Evolutionary conservation across 2,329 filamentous ascomycete genomes (phyloP).

Genomic region (Hypocreales sp.): DNA sequence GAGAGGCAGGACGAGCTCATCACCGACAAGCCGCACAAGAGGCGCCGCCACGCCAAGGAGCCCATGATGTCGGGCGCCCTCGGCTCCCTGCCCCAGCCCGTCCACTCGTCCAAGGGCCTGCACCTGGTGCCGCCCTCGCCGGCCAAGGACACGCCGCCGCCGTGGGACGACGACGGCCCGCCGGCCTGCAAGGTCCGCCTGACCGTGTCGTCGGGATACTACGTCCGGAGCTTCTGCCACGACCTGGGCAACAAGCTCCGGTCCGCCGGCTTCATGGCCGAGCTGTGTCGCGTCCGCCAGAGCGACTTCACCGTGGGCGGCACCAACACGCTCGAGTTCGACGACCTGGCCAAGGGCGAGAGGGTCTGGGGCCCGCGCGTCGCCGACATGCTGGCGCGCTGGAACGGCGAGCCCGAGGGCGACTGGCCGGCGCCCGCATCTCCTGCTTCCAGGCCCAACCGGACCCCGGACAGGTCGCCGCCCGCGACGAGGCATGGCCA

Average conservation of each 20-base stretch:
- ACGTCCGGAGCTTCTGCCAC: slow-evolving; percentile 85
- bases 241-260: slow-evolving; percentile 73
- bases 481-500: slow-evolving; percentile 3
- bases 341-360: slow-evolving; percentile 62
- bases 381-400: slow-evolving; percentile 25
- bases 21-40: slow-evolving; percentile 27
- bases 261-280: slow-evolving; percentile 75
- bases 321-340: slow-evolving; percentile 61
- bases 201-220: slow-evolving; percentile 92
- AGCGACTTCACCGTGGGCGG: slow-evolving; percentile 60
- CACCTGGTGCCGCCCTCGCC: slow-evolving; percentile 36
- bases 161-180: slow-evolving; percentile 46
- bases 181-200: slow-evolving; percentile 74
- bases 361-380: slow-evolving; percentile 71
- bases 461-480: slow-evolving; percentile 7
- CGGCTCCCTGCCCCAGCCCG: slow-evolving; percentile 31
- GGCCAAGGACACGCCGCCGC: slow-evolving; percentile 30
- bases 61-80: slow-evolving; percentile 43
- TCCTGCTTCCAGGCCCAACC: slow-evolving; percentile 1
- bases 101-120: slow-evolving; percentile 25
- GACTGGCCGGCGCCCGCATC: slow-evolving; percentile 5
- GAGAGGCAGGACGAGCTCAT: slow-evolving; percentile 41
- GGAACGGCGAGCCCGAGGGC: slow-evolving; percentile 20
- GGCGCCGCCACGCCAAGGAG: slow-evolving; percentile 13
- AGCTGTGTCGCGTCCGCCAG: slow-evolving; percentile 67